Percentiles rank a stretch among this genome's conserved stretches.
These are phyloP conservation scores for Trichoderma atrobrunneum DNA, from an alignment of 2,329 filamentous ascomycete species.

Conservation along the genomic window DNA sequence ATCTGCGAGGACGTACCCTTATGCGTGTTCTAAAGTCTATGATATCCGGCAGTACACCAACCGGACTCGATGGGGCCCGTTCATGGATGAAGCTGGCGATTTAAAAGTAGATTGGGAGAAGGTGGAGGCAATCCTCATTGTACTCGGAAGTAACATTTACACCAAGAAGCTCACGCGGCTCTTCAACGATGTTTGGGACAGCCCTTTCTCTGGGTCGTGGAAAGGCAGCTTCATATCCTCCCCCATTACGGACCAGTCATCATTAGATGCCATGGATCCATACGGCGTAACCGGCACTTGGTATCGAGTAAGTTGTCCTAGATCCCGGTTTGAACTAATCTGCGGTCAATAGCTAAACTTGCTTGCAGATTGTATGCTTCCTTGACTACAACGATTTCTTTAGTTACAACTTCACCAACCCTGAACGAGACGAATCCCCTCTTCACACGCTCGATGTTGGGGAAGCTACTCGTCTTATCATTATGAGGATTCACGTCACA, in stretches of 20 bases:
- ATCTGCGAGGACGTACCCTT: constrained; percentile 49
- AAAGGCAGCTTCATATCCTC: constrained; percentile 46
- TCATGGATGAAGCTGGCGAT: constrained; percentile 59
- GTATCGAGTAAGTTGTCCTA: constrained; percentile 53
- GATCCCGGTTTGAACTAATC: background rate
- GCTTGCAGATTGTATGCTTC: constrained; percentile 44
- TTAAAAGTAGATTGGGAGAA: constrained; percentile 74
- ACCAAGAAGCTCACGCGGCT: constrained; percentile 46
- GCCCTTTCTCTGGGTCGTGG: constrained; percentile 56
- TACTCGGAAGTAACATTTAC: constrained; percentile 61
- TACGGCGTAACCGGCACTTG: constrained; percentile 70
- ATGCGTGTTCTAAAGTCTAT: constrained; percentile 68
- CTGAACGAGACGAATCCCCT: constrained; percentile 41
- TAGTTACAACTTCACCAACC: constrained; percentile 63
- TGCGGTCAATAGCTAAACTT: constrained; percentile 22
- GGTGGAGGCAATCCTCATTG: constrained; percentile 70
- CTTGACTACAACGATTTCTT: constrained; percentile 71
- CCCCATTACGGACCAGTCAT: constrained; percentile 34
- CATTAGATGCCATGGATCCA: constrained; percentile 59
- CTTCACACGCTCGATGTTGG: constrained; percentile 55
- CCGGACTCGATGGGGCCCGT: constrained; percentile 67
- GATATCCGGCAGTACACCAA: constrained; percentile 67
- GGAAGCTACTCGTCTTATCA: constrained; percentile 68
- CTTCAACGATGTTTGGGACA: constrained; percentile 53
- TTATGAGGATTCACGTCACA: constrained; percentile 64